A percentile compares a stretch with the other conserved stretches of the same genome.
These are phyloP conservation scores for Guyanaporus albipodus DNA, from an alignment of 768 basidiomycete species.

Conservation along the genomic window DNA sequence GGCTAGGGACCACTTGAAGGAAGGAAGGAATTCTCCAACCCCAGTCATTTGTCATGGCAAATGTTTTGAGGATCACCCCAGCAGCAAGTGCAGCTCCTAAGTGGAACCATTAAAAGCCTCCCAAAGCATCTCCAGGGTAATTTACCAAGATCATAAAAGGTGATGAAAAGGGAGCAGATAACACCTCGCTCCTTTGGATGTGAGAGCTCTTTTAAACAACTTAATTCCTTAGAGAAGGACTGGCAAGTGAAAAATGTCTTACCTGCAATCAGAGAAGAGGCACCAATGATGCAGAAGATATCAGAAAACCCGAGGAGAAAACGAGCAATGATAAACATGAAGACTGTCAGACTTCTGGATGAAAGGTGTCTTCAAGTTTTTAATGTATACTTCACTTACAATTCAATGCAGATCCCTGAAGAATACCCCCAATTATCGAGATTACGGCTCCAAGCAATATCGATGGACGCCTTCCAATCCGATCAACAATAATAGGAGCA, in stretches of 20 bases:
- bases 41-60: slow-evolving; percentile 53
- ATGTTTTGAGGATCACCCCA: slow-evolving; percentile 57
- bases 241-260: neutral
- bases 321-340: slow-evolving; percentile 16
- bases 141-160: slow-evolving; percentile 4
- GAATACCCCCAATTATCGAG: neutral
- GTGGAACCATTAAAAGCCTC: neutral
- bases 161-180: neutral
- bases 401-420: slow-evolving; percentile 1
- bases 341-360: neutral
- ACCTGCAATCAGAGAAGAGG: slow-evolving; percentile 21
- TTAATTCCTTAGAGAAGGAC: neutral
- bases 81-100: slow-evolving; percentile 35
- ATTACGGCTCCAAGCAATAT: neutral
- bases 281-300: slow-evolving; percentile 12
- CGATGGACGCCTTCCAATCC: neutral
- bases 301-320: slow-evolving; percentile 15
- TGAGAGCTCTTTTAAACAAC: slow-evolving; percentile 10
- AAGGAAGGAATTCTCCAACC: slow-evolving; percentile 62
- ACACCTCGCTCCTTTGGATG: slow-evolving; percentile 11
- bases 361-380: neutral
- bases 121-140: neutral
- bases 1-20: slow-evolving; percentile 51
- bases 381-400: neutral
- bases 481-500: neutral